Evolutionary conservation across 805 yeast species (phyloP), one percentile per base, ranked within the genome.

Genomic region (Wickerhamomyces mucosus): DNA sequence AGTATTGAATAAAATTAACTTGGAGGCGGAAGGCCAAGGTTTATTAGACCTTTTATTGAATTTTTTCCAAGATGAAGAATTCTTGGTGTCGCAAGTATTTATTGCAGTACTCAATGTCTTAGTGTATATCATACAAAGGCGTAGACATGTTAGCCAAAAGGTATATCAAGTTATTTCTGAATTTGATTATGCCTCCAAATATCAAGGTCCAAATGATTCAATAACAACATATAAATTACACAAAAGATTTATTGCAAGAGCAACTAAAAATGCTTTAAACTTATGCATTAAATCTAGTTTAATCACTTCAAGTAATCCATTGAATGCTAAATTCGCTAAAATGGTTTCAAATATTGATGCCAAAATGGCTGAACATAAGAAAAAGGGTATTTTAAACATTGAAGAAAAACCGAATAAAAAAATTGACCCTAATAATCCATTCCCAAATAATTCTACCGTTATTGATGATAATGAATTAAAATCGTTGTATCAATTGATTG

Each of bases 11-110:
- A 61, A 61, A 22, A 42, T 55, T 8, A 52, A 60, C 15, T 55
- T 86, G 39, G 85, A 79, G 41, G 71, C 78, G 6, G 95, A 88
- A 50, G 79, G 88, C 0, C 69, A 67, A 33, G 75, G 67, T 4
- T 58, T 81, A 34, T 57, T 92, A 21, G 95, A 85, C 42, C 53
- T 73, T 21, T 51, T 89, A 19, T 58, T 85, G 28, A 59, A 63
- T 27, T 59, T 67, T 13, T 59, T 88, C 33, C 60, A 64, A 25
- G 75, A 67, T 21, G 80, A 74, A 31, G 56, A 65, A n/a, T 49
- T 73, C 41, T 55, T 68, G 38, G 63, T 75, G 30, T 63, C 78
- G 10, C 72, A 80, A 5, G 42, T 74, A 3, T 69, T 81, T 32
- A 69, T 84, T 12, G 82, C 94, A 6, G 64, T 82, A 0, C 54